Conservation (phyloP, 2,329 filamentous ascomycete genomes). For the Fusarium sp. region DNA sequence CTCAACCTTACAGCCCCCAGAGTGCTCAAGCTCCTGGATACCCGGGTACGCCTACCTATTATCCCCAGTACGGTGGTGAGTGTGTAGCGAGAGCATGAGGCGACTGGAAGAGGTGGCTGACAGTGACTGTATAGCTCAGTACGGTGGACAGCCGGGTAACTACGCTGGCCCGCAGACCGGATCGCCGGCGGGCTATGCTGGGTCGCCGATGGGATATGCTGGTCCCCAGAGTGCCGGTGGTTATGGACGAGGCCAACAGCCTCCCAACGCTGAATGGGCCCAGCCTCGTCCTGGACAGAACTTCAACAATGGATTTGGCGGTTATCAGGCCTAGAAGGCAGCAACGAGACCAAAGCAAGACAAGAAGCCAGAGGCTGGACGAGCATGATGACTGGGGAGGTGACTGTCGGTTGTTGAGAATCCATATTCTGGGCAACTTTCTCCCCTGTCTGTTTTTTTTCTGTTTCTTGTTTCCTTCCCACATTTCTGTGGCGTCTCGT, state of each 20-base stretch:
- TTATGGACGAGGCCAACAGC: conserved; percentile 83
- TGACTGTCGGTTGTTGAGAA: conserved; percentile 43
- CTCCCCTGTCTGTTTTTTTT: conserved; percentile 39
- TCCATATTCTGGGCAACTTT: conserved; percentile 36
- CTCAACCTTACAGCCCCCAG: conserved; percentile 80
- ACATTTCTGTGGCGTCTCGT: conserved; percentile 40
- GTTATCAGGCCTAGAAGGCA: conserved; percentile 72
- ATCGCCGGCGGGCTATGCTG: conserved; percentile 74
- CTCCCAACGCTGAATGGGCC: conserved; percentile 70
- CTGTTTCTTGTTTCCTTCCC: conserved; percentile 44
- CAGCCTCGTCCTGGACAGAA: conserved; percentile 69
- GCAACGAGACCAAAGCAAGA: conserved; percentile 43
- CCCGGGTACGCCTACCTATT: conserved; percentile 87
- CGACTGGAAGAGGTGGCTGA: conserved; percentile 45
- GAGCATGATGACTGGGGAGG: conserved; percentile 40
- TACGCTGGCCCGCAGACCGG: conserved; percentile 75
- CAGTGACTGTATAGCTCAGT: conserved; percentile 60
- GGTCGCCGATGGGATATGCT: conserved; percentile 80
- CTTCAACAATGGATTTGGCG: conserved; percentile 73
- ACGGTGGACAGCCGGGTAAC: conserved; percentile 77
- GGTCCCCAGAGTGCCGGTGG: conserved; percentile 84
- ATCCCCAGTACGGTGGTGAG: conserved; percentile 92
- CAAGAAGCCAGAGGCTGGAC: conserved; percentile 43
- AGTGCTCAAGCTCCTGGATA: conserved; percentile 81
- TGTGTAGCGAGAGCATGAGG: conserved; percentile 40